Evolutionary conservation across 2,329 filamentous ascomycete genomes (phyloP), one percentile per base, ranked within the genome.

Genomic region (Chaetomium sp.): DNA sequence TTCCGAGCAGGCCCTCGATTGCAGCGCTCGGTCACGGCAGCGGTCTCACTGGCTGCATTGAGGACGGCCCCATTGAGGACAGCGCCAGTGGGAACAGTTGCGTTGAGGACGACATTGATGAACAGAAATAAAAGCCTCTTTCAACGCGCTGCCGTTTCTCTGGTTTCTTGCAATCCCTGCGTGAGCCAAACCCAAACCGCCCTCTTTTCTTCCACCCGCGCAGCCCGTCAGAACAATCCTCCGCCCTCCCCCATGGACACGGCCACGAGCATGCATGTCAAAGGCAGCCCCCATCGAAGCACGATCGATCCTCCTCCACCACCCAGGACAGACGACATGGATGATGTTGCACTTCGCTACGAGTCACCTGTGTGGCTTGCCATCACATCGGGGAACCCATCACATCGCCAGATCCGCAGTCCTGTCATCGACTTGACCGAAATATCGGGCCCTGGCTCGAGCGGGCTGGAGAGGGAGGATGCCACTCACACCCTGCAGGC

Each of bases 381-480:
- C 3, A 59, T 59, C 13, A 45, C 57, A 5, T 38, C 31, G 7
- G 45, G 29, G 9, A 0, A 21, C 29, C 27, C 21, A 9, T n/a
- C n/a, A n/a, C 9, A 59, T 5, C 29, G 45, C 27, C n/a, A 35
- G 9, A 5, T 9, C 10, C 19, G 21, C 12, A 59, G n/a, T 3
- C 57, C 45, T 7, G 31, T 38, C 31, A 58, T 58, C 42, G 27
- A 58, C 56, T 33, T 58, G 56, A 49, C 35, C 2, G n/a, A 33
- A 12, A 9, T 55, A n/a, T 25, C 27, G 35, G 31, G 9, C 23
- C 2, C 50, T n/a, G n/a, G n/a, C n/a, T n/a, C n/a, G n/a, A n/a
- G n/a, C n/a, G n/a, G n/a, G n/a, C n/a, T n/a, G n/a, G n/a, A n/a
- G n/a, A n/a, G n/a, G n/a, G 21, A 10, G n/a, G 21, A 60, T 27